phyloP scores from a whole-genome alignment of 306 rosid genomes.

The Hippophae tibetana region DNA sequence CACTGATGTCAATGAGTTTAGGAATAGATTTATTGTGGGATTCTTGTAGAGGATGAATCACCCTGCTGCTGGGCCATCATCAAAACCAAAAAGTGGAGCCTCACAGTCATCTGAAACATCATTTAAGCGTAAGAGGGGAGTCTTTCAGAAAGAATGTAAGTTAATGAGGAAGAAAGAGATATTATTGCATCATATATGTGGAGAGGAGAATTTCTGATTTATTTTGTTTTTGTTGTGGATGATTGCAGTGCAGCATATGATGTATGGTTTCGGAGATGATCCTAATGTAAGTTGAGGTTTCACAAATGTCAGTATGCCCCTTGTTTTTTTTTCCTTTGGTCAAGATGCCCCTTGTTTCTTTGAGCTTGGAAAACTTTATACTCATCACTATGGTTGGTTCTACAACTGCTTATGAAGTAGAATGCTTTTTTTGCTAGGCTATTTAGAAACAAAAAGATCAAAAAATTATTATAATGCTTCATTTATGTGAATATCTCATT shows the following conservation, averaged over 20 bases:
- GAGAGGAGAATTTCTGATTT: background rate
- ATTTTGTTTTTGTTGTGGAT: constrained; percentile 2
- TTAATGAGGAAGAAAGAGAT: background rate
- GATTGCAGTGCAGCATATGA: constrained; percentile 81
- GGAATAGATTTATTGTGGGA: background rate
- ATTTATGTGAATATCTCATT: too few species aligned
- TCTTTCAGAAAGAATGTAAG: constrained; percentile 77
- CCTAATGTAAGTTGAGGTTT: constrained; percentile 45
- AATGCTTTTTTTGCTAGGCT: too few species aligned
- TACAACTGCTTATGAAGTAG: too few species aligned
- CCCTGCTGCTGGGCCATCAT: constrained; percentile 44
- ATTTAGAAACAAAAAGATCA: too few species aligned
- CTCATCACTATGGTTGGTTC: background rate
- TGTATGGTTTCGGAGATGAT: constrained; percentile 96
- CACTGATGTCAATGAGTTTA: background rate
- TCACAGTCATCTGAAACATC: constrained; percentile 78
- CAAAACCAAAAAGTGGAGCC: constrained; percentile 57
- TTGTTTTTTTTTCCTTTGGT: background rate
- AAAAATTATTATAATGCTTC: too few species aligned
- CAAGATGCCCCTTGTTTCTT: background rate
- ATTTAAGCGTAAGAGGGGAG: constrained; percentile 75
- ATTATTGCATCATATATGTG: too few species aligned
- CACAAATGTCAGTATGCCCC: background rate
- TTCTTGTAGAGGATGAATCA: constrained; percentile 36
- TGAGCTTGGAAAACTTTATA: background rate